Evolutionary conservation across 176 grass and related monocot genomes (phyloP), one percentile per base, ranked within the genome.

Genomic region (Sorghum bicolor): DNA sequence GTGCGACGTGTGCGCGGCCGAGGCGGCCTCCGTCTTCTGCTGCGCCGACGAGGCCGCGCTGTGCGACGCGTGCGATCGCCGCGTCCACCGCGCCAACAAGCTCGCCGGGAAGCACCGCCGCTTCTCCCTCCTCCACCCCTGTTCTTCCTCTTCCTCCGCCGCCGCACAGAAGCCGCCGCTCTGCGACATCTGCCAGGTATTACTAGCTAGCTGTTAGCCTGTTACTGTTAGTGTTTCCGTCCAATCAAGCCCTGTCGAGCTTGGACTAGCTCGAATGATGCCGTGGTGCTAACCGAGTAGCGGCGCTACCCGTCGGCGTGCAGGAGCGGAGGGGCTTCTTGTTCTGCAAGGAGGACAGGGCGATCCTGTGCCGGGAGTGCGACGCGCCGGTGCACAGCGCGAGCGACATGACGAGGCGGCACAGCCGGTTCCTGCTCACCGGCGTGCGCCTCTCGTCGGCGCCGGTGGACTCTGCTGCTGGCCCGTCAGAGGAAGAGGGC

Each of bases 281-380:
- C 41, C 15, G 16, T 4, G 15, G 28, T 17, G 62, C 64, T 66
- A 66, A 66, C 63, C 63, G 31, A 67, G 34, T 6, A 28, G 50
- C 57, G n/a, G 66, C 32, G 19, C 8, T 11, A 6, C 33, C 0
- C 65, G 33, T 3, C 17, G 4, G 65, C 32, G 17, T 75, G 71
- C 88, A 98, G 96, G 91, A 99, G 81, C 90, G 88, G 78, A 89
- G 87, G 40, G 96, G 93, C 32, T 86, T 94, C 48, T 1, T 99
- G 64, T 99, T 99, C 89, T 99, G 96, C 86, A 92, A 92, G 83
- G 93, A 99, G 85, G 96, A 99, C 74, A 85, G 96, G 77, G 91
- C 89, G 76, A 94, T 96, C 60, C 89, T 99, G 30, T 99, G 96
- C 89, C 63, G 87, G 76, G 93, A 94, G 80, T 99, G 96, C 86